phyloP scores from a whole-genome alignment of 768 basidiomycete genomes.

The Mycena vitilis region DNA sequence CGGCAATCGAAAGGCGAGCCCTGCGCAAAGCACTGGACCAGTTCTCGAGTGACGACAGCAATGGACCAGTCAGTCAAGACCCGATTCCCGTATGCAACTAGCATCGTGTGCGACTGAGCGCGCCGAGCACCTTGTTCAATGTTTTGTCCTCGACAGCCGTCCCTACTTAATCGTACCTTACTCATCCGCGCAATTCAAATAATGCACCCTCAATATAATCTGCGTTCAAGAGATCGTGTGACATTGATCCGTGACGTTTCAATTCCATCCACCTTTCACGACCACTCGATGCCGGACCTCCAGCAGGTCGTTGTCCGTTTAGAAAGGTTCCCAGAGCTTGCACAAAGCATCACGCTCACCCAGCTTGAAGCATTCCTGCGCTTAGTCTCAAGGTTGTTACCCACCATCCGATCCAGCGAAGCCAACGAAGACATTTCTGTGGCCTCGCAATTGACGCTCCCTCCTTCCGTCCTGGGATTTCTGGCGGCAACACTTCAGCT shows the following conservation, averaged over 20 bases:
- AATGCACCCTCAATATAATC: too few relatives aligned
- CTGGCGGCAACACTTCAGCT: conserved; percentile 3
- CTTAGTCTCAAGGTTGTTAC: conserved; percentile 1
- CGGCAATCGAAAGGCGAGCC: too few relatives aligned
- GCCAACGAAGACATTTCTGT: background rate
- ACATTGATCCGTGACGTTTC: background rate
- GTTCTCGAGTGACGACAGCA: too few relatives aligned
- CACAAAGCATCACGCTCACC: background rate
- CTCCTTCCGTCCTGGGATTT: background rate
- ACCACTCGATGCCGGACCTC: background rate
- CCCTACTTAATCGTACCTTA: background rate
- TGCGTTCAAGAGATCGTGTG: too few relatives aligned
- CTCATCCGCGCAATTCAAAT: background rate
- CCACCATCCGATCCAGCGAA: background rate
- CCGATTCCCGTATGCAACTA: too few relatives aligned
- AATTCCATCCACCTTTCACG: background rate
- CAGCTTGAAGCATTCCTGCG: background rate
- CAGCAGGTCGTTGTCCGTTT: background rate
- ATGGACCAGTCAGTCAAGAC: too few relatives aligned
- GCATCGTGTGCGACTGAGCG: too few relatives aligned
- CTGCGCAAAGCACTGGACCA: too few relatives aligned
- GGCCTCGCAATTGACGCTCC: background rate
- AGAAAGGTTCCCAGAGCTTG: background rate
- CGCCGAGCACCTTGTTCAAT: too few relatives aligned
- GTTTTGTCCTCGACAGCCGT: too few relatives aligned